Evolutionary conservation across 805 yeast genomes (phyloP).

Genomic region (Metschnikowia koreensis): DNA sequence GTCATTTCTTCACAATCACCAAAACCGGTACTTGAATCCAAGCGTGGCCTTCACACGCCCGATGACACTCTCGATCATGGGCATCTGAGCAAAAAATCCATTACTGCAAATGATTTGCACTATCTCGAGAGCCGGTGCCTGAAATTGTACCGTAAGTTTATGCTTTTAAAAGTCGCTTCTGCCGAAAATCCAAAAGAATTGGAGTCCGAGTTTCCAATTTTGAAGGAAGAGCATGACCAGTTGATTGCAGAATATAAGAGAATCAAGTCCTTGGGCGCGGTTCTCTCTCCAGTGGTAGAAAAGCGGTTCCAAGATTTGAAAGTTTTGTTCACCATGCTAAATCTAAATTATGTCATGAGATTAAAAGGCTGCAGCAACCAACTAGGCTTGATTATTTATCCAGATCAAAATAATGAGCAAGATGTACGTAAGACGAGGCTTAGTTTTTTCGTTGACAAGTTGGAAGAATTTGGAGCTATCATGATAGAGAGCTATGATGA

Average conservation of each 20-base stretch:
- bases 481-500: conserved; percentile 1
- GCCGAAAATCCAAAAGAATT: background rate
- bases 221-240: background rate
- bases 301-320: background rate
- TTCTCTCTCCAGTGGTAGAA: background rate
- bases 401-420: background rate
- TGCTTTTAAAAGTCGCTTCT: background rate
- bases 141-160: background rate
- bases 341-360: conserved; percentile 1
- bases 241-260: background rate
- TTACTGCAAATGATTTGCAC: no score
- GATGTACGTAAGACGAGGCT: background rate
- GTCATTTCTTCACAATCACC: no score
- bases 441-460: background rate
- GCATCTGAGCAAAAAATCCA: no score
- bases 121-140: no score
- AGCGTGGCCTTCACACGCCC: no score
- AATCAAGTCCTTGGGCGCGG: background rate
- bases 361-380: background rate
- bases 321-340: background rate
- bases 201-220: background rate
- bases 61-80: no score
- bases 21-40: no score
- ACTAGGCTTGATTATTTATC: background rate
- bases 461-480: background rate